Evolutionary conservation across 805 yeast genomes (phyloP).

Genomic region (Starmerella scarabaei): DNA sequence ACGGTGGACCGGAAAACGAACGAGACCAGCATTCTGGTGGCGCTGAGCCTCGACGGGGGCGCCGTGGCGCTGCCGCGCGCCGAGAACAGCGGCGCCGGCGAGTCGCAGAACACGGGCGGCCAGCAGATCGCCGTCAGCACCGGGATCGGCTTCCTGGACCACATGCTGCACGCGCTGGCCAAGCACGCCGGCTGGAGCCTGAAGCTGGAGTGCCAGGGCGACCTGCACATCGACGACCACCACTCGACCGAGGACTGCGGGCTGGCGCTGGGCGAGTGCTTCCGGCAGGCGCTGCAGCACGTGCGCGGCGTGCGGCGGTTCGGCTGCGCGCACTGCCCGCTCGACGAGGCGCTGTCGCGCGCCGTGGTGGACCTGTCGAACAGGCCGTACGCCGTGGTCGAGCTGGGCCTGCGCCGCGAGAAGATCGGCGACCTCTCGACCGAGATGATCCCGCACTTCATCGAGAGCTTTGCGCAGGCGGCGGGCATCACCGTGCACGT

Average conservation of each 20-base stretch:
- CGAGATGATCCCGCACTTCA: constrained; percentile 97
- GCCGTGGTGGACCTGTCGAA: constrained; percentile 94
- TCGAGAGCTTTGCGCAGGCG: constrained; percentile 86
- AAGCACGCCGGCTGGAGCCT: constrained; percentile 96
- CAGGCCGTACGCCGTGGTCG: constrained; percentile 83
- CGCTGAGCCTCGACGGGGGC: constrained; percentile 78
- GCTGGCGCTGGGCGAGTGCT: constrained; percentile 79
- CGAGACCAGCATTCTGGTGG: constrained; percentile 86
- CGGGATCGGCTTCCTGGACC: constrained; percentile 92
- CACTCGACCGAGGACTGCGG: constrained; percentile 95
- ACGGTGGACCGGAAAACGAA: constrained; percentile 62
- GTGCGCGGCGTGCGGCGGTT: constrained; percentile 85
- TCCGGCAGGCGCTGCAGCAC: constrained; percentile 78
- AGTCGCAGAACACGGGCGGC: constrained; percentile 52
- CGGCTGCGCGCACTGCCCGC: constrained; percentile 87
- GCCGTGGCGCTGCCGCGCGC: constrained; percentile 46
- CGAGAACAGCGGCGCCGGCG: constrained; percentile 29
- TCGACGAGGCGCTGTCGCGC: constrained; percentile 89
- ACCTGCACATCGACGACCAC: constrained; percentile 91
- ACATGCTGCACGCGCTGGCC: constrained; percentile 94
- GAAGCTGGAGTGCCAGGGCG: constrained; percentile 81
- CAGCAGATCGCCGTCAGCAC: constrained; percentile 74
- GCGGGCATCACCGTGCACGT: constrained; percentile 88
- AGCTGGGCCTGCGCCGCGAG: constrained; percentile 81
- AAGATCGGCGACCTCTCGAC: constrained; percentile 82